phyloP scores from a whole-genome alignment of 805 yeast species.

The Myxozyma kluyveri region DNA sequence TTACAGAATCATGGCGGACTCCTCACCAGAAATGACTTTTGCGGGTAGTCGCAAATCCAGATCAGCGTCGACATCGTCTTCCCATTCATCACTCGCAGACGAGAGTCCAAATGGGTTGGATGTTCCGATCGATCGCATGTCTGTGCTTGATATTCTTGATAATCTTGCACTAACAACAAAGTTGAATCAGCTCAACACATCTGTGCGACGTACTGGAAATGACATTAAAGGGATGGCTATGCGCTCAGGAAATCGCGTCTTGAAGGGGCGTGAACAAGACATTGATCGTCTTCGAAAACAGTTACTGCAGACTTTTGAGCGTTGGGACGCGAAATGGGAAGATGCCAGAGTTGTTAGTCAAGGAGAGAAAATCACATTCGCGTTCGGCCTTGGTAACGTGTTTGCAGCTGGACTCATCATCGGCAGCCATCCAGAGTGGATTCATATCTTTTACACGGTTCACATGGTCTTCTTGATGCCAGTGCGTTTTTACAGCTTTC shows the following conservation, averaged over 20 bases:
- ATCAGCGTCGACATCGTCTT: slow-evolving; percentile 8
- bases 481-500: slow-evolving; percentile 76
- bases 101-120: slow-evolving; percentile 16
- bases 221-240: slow-evolving; percentile 34
- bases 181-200: slow-evolving; percentile 32
- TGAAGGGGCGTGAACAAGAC: slow-evolving; percentile 35
- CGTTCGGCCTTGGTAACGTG: slow-evolving; percentile 64
- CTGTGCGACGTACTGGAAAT: slow-evolving; percentile 32
- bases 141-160: slow-evolving; percentile 39
- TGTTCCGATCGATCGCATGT: slow-evolving; percentile 34
- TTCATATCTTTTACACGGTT: slow-evolving; percentile 71
- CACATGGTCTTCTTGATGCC: slow-evolving; percentile 71
- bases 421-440: slow-evolving; percentile 72
- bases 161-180: slow-evolving; percentile 35
- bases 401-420: slow-evolving; percentile 71
- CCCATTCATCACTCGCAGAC: slow-evolving; percentile 12
- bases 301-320: slow-evolving; percentile 34
- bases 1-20: slow-evolving; percentile 3
- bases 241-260: slow-evolving; percentile 33
- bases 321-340: slow-evolving; percentile 36
- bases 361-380: slow-evolving; percentile 78
- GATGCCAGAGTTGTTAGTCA: slow-evolving; percentile 36
- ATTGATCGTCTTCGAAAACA: slow-evolving; percentile 35
- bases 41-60: background rate
- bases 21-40: slow-evolving; percentile 15